Conservation (phyloP, 257 asterid species). For the Gentiana straminea region DNA sequence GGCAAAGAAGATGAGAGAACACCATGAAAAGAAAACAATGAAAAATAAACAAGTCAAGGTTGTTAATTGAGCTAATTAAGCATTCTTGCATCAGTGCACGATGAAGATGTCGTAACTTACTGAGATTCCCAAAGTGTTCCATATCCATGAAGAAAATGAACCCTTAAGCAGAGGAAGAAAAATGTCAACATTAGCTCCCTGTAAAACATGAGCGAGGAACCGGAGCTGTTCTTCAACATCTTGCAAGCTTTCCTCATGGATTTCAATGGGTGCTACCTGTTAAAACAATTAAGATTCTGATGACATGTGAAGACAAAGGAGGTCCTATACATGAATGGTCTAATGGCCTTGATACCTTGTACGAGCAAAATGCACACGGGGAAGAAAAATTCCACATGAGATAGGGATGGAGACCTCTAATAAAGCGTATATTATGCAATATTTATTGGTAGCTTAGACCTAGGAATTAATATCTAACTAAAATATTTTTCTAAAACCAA, state of each 20-base stretch:
- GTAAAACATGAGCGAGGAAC: conserved; percentile 52
- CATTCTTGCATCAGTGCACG: background rate
- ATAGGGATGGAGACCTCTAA: no score
- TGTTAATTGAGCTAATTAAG: background rate
- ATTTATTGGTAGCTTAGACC: no score
- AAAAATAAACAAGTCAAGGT: conserved; percentile 1
- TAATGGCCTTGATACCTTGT: no score
- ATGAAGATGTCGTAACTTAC: conserved; percentile 32
- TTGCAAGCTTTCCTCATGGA: conserved; percentile 58
- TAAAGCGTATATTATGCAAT: no score
- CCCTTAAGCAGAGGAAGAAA: conserved; percentile 55
- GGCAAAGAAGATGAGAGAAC: conserved; percentile 5
- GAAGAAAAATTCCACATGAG: no score
- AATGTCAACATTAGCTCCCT: conserved; percentile 52
- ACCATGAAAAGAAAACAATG: conserved; percentile 8
- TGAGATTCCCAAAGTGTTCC: conserved; percentile 71
- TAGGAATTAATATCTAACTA: no score
- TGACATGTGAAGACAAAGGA: background rate
- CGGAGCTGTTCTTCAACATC: conserved; percentile 91
- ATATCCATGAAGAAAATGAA: conserved; percentile 81
- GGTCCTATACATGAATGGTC: no score
- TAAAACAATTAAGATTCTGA: conserved; percentile 4
- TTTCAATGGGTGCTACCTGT: conserved; percentile 96
- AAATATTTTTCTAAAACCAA: no score
- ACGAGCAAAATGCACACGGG: no score